Percentiles rank a stretch among this genome's conserved stretches.
These are phyloP conservation scores for Exophiala sp. DNA, from an alignment of 2,329 filamentous ascomycete genomes.

Conservation along the genomic window DNA sequence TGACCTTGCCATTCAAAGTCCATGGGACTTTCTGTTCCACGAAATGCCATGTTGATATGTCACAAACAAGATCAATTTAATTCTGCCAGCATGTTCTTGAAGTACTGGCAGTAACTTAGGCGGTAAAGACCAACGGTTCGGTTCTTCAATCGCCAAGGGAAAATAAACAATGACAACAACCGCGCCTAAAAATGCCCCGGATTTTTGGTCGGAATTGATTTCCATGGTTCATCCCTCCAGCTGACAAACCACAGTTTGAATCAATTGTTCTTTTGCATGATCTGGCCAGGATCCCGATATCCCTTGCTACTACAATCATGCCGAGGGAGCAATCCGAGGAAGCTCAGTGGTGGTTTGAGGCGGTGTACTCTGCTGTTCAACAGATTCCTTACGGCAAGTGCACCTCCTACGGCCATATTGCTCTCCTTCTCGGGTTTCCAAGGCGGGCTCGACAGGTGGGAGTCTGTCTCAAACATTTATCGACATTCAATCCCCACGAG, in stretches of 20 bases:
- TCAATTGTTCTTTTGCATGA: too few relatives aligned
- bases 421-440: slow-evolving; percentile 58
- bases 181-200: neutral
- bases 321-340: slow-evolving; percentile 43
- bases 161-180: slow-evolving; percentile 1
- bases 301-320: slow-evolving; percentile 32
- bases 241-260: too few relatives aligned
- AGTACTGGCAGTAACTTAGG: neutral
- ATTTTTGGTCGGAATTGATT: slow-evolving; percentile 3
- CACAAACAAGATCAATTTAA: neutral
- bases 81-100: neutral
- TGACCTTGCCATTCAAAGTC: slow-evolving; percentile 49
- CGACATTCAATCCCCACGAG: slow-evolving; percentile 47
- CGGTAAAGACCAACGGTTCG: neutral
- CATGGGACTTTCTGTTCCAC: slow-evolving; percentile 46
- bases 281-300: neutral
- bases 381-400: slow-evolving; percentile 80
- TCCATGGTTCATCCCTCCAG: neutral
- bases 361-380: slow-evolving; percentile 80
- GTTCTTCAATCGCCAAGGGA: neutral
- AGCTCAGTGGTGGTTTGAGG: slow-evolving; percentile 49
- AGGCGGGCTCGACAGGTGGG: slow-evolving; percentile 81
- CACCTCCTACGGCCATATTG: slow-evolving; percentile 77
- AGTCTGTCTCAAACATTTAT: slow-evolving; percentile 81
- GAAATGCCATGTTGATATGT: slow-evolving; percentile 24